Evolutionary conservation across 345 rosid species (phyloP).

Genomic region (Bruguiera sexangula): DNA sequence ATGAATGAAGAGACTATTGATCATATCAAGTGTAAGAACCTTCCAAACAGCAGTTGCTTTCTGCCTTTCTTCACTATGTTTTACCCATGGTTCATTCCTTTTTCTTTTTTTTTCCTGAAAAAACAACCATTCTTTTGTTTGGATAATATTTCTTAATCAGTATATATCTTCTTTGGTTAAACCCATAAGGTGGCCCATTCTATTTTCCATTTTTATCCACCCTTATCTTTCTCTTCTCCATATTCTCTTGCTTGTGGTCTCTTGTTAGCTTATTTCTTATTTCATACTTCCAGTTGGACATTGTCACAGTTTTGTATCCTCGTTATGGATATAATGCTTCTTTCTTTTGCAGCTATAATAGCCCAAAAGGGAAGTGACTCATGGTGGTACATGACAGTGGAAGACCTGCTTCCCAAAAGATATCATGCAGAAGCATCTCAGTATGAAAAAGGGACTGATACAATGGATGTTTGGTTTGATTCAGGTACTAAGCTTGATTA

Average conservation of each 20-base stretch:
- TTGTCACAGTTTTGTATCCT: not conserved
- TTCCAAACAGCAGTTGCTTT: conserved; percentile 7
- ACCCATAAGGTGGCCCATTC: not conserved
- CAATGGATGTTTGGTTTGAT: conserved; percentile 99
- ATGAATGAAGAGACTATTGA: conserved; percentile 80
- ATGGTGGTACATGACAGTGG: conserved; percentile 95
- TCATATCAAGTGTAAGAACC: conserved; percentile 72
- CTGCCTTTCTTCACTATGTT: not conserved
- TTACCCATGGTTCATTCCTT: not conserved
- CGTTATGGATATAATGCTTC: conserved; percentile 5
- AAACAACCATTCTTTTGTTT: too few relatives aligned
- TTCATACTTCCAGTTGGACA: not conserved
- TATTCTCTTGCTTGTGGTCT: too few relatives aligned
- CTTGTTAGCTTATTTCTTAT: not conserved
- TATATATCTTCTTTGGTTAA: too few relatives aligned
- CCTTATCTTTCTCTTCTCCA: conserved; percentile 1
- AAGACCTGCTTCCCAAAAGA: conserved; percentile 76
- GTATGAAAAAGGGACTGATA: conserved; percentile 88
- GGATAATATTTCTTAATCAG: too few relatives aligned
- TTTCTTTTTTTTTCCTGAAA: too few relatives aligned
- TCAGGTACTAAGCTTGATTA: conserved; percentile 48
- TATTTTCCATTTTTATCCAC: not conserved
- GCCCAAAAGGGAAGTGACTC: conserved; percentile 83
- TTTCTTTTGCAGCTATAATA: conserved; percentile 58
- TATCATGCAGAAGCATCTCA: conserved; percentile 67